A percentile compares a stretch with the other conserved stretches of the same genome.
Evolutionary conservation across 2,329 filamentous ascomycete species (phyloP).

Genomic region (Diaporthe eres): DNA sequence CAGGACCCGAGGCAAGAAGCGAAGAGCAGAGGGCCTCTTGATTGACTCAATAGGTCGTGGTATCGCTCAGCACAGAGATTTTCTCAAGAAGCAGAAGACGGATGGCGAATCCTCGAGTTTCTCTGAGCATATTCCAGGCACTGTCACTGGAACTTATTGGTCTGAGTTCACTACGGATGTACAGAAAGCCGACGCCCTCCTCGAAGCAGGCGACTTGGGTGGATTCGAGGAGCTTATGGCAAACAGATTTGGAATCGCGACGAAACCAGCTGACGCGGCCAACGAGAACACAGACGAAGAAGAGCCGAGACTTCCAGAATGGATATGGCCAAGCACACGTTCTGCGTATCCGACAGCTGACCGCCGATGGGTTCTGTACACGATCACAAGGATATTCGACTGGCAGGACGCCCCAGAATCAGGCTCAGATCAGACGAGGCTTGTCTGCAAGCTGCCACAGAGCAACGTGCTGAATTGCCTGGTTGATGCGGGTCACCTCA

Average conservation of each 20-base stretch:
- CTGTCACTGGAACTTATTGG: slow-evolving; percentile 65
- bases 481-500: slow-evolving; percentile 72
- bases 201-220: slow-evolving; percentile 60
- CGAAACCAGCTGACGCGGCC: slow-evolving; percentile 20
- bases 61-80: slow-evolving; percentile 56
- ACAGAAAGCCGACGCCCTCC: slow-evolving; percentile 62
- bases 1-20: slow-evolving; percentile 67
- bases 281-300: slow-evolving; percentile 37
- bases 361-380: slow-evolving; percentile 75
- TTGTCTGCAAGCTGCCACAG: slow-evolving; percentile 61
- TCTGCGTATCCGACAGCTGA: slow-evolving; percentile 69
- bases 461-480: slow-evolving; percentile 72
- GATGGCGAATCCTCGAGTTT: slow-evolving; percentile 49
- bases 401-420: slow-evolving; percentile 63
- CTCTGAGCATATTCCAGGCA: slow-evolving; percentile 61
- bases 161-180: slow-evolving; percentile 60
- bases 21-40: slow-evolving; percentile 72
- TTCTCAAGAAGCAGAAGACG: slow-evolving; percentile 49
- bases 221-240: slow-evolving; percentile 67
- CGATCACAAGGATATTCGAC: slow-evolving; percentile 73
- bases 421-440: slow-evolving; percentile 56
- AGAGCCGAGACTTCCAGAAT: slow-evolving; percentile 56
- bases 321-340: slow-evolving; percentile 63
- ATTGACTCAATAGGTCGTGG: slow-evolving; percentile 83
- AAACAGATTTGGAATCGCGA: slow-evolving; percentile 62